Base-by-base conservation (phyloP, 163 green algal genomes). In the Smithsoniella earleae region DNA sequence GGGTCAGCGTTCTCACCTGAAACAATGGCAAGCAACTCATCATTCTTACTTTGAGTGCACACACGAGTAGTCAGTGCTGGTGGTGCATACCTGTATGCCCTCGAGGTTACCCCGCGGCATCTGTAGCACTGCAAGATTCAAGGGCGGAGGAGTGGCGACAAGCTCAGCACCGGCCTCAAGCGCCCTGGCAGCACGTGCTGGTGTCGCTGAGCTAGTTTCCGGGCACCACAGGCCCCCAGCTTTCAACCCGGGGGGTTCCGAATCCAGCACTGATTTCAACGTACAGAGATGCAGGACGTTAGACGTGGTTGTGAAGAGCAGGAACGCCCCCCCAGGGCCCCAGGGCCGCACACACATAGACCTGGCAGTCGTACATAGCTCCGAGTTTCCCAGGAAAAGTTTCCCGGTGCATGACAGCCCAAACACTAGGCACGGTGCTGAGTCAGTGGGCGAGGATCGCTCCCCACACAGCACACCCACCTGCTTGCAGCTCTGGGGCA, bases 51-150 rank as follows among this genome's bases (percentile, higher is more conserved):
- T n/a, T n/a, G n/a, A n/a, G n/a, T n/a, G n/a, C n/a, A n/a, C n/a
- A n/a, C n/a, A n/a, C n/a, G n/a, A n/a, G n/a, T n/a, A n/a, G n/a
- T n/a, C n/a, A n/a, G n/a, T n/a, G n/a, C n/a, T n/a, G n/a, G n/a
- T n/a, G n/a, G n/a, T n/a, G n/a, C n/a, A n/a, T n/a, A n/a, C n/a
- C n/a, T 74, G 77, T 8, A 97, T 78, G 2, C 55, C 81, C 80
- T 98, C 93, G 28, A 98, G 83, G 77, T 97, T 98, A 36, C 93
- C 93, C 0, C 93, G 85, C 18, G 89, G 88, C 85, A 96, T 90
- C 78, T 96, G 87, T 76, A 92, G 77, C 43, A 95, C 74, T 33
- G 40, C 76, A 34, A 16, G 55, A 40, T 34, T 6, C 36, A 30
- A 62, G 66, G 52, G 72, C 43, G 54, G 55, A 37, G 88, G 87